phyloP scores from a whole-genome alignment of 2,329 filamentous ascomycete genomes.

The Lachnellula subtilissima region DNA sequence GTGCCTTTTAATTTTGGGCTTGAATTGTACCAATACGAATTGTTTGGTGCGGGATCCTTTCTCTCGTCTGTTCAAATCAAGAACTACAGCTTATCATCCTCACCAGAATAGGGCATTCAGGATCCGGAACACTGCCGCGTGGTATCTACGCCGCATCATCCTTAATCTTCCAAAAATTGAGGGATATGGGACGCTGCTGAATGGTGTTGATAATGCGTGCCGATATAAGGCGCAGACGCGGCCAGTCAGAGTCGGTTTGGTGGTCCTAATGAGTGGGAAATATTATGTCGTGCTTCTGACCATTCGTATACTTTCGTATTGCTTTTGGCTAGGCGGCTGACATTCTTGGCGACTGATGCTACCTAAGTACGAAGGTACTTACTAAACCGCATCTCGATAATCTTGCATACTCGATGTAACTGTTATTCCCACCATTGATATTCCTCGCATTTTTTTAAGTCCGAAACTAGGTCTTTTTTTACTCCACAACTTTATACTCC shows the following conservation, averaged over 20 bases:
- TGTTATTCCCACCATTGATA: background rate
- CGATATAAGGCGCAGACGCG: background rate
- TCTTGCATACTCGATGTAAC: background rate
- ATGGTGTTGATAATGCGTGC: background rate
- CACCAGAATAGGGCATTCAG: background rate
- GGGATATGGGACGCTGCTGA: background rate
- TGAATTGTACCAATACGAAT: background rate
- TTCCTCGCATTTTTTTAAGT: background rate
- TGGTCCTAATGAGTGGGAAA: background rate
- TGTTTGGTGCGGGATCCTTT: background rate
- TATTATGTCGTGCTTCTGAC: background rate
- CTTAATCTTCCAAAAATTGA: background rate
- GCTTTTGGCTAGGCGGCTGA: background rate
- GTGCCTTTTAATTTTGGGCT: background rate
- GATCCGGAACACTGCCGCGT: background rate
- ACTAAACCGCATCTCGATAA: background rate
- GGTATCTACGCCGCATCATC: background rate
- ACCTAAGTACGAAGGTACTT: background rate
- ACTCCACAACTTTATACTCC: background rate
- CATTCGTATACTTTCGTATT: background rate
- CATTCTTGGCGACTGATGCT: background rate
- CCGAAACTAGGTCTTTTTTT: background rate
- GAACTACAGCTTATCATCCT: background rate
- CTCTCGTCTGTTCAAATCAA: background rate
- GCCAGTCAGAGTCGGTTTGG: background rate